These are phyloP conservation scores for Pyrenula massariospora DNA, from an alignment of 495 filamentous ascomycete genomes.

Conservation along the genomic window DNA sequence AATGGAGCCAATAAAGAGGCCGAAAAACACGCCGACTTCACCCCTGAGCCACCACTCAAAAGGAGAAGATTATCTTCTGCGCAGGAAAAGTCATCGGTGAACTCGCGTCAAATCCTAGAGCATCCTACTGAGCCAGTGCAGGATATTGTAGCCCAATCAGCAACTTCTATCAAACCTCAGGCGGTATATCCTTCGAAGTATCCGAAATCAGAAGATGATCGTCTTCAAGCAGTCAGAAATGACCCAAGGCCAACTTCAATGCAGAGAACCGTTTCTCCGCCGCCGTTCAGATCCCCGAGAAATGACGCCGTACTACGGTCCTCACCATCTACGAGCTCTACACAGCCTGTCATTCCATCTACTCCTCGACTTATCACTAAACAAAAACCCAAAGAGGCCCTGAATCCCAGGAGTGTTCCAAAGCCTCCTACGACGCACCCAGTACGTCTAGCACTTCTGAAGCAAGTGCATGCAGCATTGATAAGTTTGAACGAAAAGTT, in stretches of 20 bases:
- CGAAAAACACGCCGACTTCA: background rate
- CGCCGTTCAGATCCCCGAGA: slow-evolving; percentile 19
- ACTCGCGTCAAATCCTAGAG: too few relatives aligned
- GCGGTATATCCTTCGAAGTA: background rate
- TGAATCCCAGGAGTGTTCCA: slow-evolving; percentile 74
- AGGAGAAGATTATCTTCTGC: background rate
- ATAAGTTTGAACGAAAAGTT: slow-evolving; percentile 52
- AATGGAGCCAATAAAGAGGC: background rate
- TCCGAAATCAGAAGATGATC: background rate
- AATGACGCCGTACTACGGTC: slow-evolving; percentile 3
- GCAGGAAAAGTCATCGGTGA: too few relatives aligned
- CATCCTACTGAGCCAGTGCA: background rate
- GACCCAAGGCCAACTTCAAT: slow-evolving; percentile 10
- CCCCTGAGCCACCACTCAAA: background rate
- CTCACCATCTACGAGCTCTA: too few relatives aligned
- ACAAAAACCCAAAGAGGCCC: slow-evolving; percentile 31
- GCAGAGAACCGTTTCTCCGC: slow-evolving; percentile 27
- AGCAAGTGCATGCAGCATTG: slow-evolving; percentile 64
- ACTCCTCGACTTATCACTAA: slow-evolving; percentile 10
- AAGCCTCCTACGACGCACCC: slow-evolving; percentile 60
- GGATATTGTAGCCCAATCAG: background rate
- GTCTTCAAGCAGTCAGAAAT: background rate
- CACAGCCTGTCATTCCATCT: too few relatives aligned
- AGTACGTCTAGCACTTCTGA: slow-evolving; percentile 54
- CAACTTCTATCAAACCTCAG: background rate